Conservation (phyloP, 176 grass and related monocot genomes). For the Oryza coarctata region DNA sequence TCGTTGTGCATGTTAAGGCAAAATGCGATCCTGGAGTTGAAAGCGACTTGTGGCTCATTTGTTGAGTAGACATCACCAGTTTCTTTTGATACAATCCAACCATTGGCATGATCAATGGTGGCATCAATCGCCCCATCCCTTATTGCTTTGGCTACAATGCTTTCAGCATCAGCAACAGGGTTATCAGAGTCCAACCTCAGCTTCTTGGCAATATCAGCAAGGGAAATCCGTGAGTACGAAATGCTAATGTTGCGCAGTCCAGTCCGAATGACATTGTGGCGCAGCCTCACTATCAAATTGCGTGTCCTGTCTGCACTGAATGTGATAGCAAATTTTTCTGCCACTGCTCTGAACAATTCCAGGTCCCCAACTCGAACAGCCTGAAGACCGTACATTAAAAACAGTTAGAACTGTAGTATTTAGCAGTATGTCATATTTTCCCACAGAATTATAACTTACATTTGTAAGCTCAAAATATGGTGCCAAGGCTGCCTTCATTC, state of each 20-base stretch:
- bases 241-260: constrained; percentile 86
- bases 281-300: constrained; percentile 78
- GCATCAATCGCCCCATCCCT: constrained; percentile 87
- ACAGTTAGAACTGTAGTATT: background rate
- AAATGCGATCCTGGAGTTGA: constrained; percentile 81
- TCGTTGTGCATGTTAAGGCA: constrained; percentile 95
- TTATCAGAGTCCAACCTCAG: constrained; percentile 65
- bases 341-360: constrained; percentile 70
- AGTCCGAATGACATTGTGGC: constrained; percentile 87
- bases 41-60: constrained; percentile 78
- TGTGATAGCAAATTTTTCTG: constrained; percentile 65
- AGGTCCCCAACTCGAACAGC: constrained; percentile 83
- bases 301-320: constrained; percentile 72
- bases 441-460: constrained; percentile 35
- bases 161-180: constrained; percentile 73
- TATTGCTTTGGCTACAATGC: constrained; percentile 82
- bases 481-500: constrained; percentile 73
- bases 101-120: constrained; percentile 73
- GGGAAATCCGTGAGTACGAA: constrained; percentile 74
- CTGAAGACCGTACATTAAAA: constrained; percentile 42
- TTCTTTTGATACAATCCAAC: constrained; percentile 82
- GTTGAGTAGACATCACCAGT: constrained; percentile 81
- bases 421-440: background rate
- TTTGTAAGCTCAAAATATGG: constrained; percentile 92
- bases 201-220: constrained; percentile 78